A percentile compares a stretch with the other conserved stretches of the same genome.
These are phyloP conservation scores for Centrapalus pauciflorus DNA, from an alignment of 129 eudicot species.

Conservation along the genomic window DNA sequence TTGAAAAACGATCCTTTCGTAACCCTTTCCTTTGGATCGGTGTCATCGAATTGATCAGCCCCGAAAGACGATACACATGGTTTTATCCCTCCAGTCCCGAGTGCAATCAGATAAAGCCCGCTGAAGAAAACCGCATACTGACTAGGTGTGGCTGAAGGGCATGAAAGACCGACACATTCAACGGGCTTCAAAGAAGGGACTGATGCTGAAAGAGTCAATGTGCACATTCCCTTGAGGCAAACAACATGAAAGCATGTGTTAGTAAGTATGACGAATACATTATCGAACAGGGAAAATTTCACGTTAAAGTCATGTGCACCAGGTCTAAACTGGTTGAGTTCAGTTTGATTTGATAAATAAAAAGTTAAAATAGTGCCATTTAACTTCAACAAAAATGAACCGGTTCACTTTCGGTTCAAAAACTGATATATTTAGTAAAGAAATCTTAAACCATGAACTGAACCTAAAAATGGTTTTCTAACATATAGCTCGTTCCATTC, in stretches of 20 bases:
- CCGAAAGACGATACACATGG: slow-evolving; percentile 95
- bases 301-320: too few species aligned
- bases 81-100: slow-evolving; percentile 92
- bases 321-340: too few species aligned
- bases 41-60: slow-evolving; percentile 95
- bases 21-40: slow-evolving; percentile 62
- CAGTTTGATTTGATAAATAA: too few species aligned
- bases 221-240: slow-evolving; percentile 56
- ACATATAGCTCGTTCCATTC: too few species aligned
- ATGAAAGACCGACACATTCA: slow-evolving; percentile 58
- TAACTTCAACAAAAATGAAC: too few species aligned
- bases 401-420: too few species aligned
- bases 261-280: too few species aligned
- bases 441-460: too few species aligned
- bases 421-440: too few species aligned
- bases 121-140: slow-evolving; percentile 63
- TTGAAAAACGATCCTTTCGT: slow-evolving; percentile 84
- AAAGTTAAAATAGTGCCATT: too few species aligned
- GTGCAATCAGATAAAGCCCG: slow-evolving; percentile 79
- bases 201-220: slow-evolving; percentile 69
- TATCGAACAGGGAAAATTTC: too few species aligned
- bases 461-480: too few species aligned
- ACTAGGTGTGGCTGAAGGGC: slow-evolving; percentile 58
- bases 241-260: slow-evolving; percentile 8
- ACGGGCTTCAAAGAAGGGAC: slow-evolving; percentile 64